A percentile compares a stretch with the other conserved stretches of the same genome.
phyloP scores from a whole-genome alignment of 257 asterid genomes.

The Solanum sparsipilum region DNA sequence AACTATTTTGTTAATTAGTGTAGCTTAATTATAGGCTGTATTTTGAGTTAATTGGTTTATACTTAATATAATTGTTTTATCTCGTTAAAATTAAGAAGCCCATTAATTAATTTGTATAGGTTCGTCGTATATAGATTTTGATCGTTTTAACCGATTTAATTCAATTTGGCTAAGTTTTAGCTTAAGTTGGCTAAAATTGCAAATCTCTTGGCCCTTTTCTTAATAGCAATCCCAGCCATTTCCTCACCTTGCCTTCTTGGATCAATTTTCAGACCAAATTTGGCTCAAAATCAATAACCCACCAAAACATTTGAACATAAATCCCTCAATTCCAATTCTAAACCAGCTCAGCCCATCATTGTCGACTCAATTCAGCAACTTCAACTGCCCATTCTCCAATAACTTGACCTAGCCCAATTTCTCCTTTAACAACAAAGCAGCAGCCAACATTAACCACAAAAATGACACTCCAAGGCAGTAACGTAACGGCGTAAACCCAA shows the following conservation, averaged over 20 bases:
- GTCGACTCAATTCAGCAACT: background rate
- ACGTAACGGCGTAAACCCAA: background rate
- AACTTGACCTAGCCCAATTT: too few relatives aligned
- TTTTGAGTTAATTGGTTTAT: too few relatives aligned
- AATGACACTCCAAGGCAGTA: background rate
- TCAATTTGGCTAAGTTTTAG: background rate
- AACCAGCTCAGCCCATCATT: background rate
- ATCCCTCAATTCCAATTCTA: background rate
- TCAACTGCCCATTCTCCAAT: background rate
- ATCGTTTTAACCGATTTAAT: too few relatives aligned
- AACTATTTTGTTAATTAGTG: background rate
- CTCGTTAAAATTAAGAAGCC: background rate
- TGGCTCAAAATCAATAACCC: background rate
- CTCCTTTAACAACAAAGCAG: background rate
- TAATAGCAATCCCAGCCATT: background rate
- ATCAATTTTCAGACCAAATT: background rate
- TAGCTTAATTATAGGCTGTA: background rate
- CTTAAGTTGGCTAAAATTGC: background rate
- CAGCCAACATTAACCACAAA: background rate
- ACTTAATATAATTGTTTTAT: too few relatives aligned
- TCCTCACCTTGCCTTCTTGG: background rate
- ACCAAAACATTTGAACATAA: background rate
- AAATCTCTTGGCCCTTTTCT: background rate
- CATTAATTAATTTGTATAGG: background rate
- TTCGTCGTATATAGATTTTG: background rate